Conservation (phyloP, 257 asterid species). For the Solanum rostratum region DNA sequence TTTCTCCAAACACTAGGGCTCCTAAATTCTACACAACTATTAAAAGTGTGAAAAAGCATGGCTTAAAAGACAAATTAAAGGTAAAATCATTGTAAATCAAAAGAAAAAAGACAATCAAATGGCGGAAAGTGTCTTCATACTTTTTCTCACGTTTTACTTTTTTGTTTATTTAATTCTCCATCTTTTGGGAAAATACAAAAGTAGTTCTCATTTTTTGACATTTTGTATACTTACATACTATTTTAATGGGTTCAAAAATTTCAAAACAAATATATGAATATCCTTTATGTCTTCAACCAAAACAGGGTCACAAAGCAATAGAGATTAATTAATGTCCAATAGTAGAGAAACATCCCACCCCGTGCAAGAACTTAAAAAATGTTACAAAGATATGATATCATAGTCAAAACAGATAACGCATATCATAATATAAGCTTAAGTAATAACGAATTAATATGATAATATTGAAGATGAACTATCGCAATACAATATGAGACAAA, state of each 20-base stretch:
- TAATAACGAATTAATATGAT: neutral
- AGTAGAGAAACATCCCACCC: neutral
- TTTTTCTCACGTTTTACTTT: neutral
- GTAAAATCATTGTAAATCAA: neutral
- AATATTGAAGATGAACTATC: too few relatives aligned
- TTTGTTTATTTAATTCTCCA: neutral
- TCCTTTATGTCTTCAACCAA: neutral
- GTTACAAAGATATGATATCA: neutral
- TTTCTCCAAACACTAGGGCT: neutral
- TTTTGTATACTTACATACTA: neutral
- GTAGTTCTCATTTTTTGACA: neutral
- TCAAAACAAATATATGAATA: neutral
- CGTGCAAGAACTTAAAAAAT: neutral
- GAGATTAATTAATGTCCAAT: neutral
- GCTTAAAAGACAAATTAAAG: neutral
- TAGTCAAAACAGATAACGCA: neutral
- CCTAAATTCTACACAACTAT: neutral
- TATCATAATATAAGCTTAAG: neutral
- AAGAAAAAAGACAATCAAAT: neutral
- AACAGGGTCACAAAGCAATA: neutral
- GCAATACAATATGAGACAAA: too few relatives aligned
- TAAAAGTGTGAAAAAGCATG: neutral
- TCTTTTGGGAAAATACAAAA: neutral
- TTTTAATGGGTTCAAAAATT: neutral
- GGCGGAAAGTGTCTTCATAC: neutral